Conservation (phyloP, 192 early-diverging fungal genomes). For the Rhizophlyctis rosea region DNA sequence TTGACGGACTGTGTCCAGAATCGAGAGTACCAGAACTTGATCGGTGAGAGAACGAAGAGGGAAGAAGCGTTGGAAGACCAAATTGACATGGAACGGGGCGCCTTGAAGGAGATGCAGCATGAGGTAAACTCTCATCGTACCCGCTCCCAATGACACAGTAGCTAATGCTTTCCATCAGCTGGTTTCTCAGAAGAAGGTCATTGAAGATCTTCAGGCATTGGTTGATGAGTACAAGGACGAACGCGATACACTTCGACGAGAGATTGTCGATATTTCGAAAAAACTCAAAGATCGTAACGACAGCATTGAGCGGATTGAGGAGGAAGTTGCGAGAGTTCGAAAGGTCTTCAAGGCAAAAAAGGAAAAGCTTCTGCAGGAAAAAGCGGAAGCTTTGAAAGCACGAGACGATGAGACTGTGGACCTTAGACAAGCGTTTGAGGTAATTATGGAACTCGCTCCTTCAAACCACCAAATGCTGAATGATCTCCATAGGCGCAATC, state of each 20-base stretch:
- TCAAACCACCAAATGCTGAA: not conserved
- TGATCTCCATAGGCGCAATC: conserved; percentile 18
- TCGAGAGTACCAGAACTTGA: conserved; percentile 40
- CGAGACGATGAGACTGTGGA: conserved; percentile 21
- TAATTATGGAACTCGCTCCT: not conserved
- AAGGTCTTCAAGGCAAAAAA: conserved; percentile 44
- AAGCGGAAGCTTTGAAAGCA: conserved; percentile 18
- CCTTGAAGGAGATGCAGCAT: conserved; percentile 17
- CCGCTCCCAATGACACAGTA: not conserved
- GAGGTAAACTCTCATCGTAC: conserved; percentile 15
- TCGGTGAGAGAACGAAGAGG: conserved; percentile 23
- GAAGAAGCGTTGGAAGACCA: conserved; percentile 32
- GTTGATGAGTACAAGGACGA: conserved; percentile 45
- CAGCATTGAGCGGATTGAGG: conserved; percentile 54
- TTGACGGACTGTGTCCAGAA: conserved; percentile 17
- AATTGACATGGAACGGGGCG: conserved; percentile 16
- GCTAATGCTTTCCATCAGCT: conserved; percentile 26
- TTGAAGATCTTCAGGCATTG: conserved; percentile 35
- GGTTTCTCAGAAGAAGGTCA: conserved; percentile 27
- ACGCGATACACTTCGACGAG: conserved; percentile 37
- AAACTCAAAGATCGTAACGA: conserved; percentile 50
- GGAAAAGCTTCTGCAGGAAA: conserved; percentile 36
- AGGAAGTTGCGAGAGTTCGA: conserved; percentile 42
- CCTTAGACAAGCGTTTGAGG: conserved; percentile 28
- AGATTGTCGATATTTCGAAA: conserved; percentile 29